Conservation (phyloP, 208 protist species). For the Leishmania aethiopica region DNA sequence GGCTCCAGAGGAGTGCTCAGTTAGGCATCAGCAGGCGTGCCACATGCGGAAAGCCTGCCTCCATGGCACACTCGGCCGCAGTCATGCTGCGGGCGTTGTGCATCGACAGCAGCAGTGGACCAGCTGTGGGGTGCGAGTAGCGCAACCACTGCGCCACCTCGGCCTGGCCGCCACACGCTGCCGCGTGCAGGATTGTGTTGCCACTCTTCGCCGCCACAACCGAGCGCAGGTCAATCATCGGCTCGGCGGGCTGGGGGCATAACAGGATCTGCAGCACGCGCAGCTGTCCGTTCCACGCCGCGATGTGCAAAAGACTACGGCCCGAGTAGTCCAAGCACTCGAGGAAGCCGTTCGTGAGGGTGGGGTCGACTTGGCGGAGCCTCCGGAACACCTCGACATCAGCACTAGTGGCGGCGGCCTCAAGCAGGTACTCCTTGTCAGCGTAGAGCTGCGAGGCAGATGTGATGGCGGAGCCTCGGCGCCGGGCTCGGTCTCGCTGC, state of each 20-base stretch:
- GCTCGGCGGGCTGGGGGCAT: constrained; percentile 30
- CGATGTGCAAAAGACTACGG: constrained; percentile 77
- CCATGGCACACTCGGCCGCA: constrained; percentile 73
- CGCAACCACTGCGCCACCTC: constrained; percentile 71
- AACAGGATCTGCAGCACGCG: constrained; percentile 70
- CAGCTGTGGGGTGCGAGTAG: constrained; percentile 50
- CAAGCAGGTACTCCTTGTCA: constrained; percentile 43
- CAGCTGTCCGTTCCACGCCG: constrained; percentile 78
- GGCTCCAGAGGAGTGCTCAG: constrained; percentile 1
- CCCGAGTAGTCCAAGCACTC: constrained; percentile 74
- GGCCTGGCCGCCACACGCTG: constrained; percentile 56
- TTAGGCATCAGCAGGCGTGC: constrained; percentile 52
- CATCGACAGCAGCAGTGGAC: constrained; percentile 45
- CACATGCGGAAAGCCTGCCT: constrained; percentile 64
- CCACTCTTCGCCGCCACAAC: constrained; percentile 53
- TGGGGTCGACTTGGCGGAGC: constrained; percentile 64
- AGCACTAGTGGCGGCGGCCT: constrained; percentile 41
- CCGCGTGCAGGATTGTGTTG: constrained; percentile 81
- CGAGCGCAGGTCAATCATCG: constrained; percentile 60
- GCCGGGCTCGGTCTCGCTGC: not conserved
- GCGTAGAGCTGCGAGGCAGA: constrained; percentile 37
- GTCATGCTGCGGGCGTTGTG: constrained; percentile 55
- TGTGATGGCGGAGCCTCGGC: not conserved
- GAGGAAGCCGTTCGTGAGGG: constrained; percentile 64
- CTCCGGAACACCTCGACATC: constrained; percentile 51